These are phyloP conservation scores for Canavalia ensiformis DNA, from an alignment of 306 rosid species.

Conservation along the genomic window DNA sequence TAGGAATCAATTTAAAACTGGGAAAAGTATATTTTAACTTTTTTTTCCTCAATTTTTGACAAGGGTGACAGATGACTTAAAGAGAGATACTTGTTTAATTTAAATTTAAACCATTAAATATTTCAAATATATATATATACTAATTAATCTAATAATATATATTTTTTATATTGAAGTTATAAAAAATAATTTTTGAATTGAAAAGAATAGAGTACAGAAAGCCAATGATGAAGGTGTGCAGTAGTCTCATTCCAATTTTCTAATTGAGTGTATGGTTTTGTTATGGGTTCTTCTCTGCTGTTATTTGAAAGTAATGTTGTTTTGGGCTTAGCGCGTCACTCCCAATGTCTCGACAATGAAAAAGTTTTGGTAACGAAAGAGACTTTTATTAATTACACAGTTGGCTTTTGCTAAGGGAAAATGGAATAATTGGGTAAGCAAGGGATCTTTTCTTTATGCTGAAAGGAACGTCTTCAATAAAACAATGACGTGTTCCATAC, in stretches of 20 bases:
- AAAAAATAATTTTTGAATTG: too few relatives aligned
- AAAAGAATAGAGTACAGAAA: too few relatives aligned
- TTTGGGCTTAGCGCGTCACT: slow-evolving; percentile 38
- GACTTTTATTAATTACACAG: not conserved
- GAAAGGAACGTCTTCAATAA: not conserved
- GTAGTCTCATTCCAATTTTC: not conserved
- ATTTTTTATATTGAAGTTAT: too few relatives aligned
- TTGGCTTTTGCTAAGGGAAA: not conserved
- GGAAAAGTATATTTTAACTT: too few relatives aligned
- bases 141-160: too few relatives aligned
- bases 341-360: slow-evolving; percentile 2
- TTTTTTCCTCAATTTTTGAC: too few relatives aligned
- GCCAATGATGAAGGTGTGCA: not conserved
- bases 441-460: not conserved
- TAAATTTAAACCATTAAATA: too few relatives aligned
- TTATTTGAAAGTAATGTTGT: not conserved
- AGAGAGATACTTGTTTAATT: too few relatives aligned
- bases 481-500: not conserved
- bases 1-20: too few relatives aligned
- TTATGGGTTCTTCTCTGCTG: not conserved
- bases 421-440: not conserved
- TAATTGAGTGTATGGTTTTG: not conserved
- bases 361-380: not conserved
- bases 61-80: too few relatives aligned
- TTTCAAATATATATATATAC: too few relatives aligned